Base-by-base conservation (phyloP, 352 stramenopile genomes). In the Blastocystis sp. region DNA sequence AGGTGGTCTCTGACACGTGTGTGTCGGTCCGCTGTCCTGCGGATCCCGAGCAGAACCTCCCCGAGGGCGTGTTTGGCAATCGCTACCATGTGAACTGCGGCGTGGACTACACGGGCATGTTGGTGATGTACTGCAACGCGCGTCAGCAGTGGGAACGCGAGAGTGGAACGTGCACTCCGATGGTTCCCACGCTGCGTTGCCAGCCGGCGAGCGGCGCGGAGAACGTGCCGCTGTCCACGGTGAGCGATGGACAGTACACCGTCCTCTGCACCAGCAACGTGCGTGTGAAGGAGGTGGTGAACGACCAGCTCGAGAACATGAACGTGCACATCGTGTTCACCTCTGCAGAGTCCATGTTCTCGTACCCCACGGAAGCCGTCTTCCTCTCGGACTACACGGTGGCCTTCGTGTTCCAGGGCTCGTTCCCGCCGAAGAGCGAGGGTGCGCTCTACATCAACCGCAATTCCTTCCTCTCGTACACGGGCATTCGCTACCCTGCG, bases 251-350 rank as follows among this genome's bases (percentile, higher is more conserved):
- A 11, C 29, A 73, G 18, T 73, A 51, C 32, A 73, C 61, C 3
- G 61, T 73, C 4, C 29, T 36, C n/a, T 73, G 61, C 44, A 73
- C 61, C 4, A 73, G 61, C 32, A 73, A 73, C 29, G 61, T 73
- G 61, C 61, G 61, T 40, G 38, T 73, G 32, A 40, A 24, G 32
- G 32, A 51, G 32, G 61, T 73, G 34, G 18, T 73, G 32, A 73
- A 73, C 44, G 61, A 73, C 44, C 14, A 73, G 18, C 18, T 51
- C 14, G 32, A 73, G 61, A 2, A 49, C 27, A 73, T 46, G 32
- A 73, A 73, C 44, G 18, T 73, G 18, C 38, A 51, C n/a, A 29
- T 73, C 38, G 57, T 67, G 57, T 67, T 67, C 24, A 24, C 21
- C 9, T 24, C 32, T 7, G 2, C 57, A 4, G 38, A 16, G 4